Percentiles rank a stretch among this genome's conserved stretches.
Evolutionary conservation across 305 asterid species (phyloP).

Genomic region (Nicotiana rustica): DNA sequence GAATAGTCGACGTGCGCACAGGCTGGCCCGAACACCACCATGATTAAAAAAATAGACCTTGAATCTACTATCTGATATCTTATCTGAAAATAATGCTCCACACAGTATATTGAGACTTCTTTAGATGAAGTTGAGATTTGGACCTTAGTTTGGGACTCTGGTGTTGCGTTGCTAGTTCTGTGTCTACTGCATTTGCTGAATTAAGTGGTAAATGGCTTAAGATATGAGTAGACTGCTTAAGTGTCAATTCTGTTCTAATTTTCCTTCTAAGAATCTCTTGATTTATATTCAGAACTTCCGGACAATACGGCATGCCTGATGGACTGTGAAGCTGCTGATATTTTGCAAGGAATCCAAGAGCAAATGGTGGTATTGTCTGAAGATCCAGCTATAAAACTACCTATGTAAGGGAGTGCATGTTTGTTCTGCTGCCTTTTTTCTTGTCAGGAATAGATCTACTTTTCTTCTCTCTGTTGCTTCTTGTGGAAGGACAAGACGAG

Average conservation of each 20-base stretch:
- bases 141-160: background rate
- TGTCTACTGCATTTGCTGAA: background rate
- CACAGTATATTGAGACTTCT: background rate
- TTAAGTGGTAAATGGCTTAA: background rate
- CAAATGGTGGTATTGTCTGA: constrained; percentile 80
- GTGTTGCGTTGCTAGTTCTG: background rate
- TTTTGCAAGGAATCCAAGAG: constrained; percentile 78
- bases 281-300: constrained; percentile 66
- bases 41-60: background rate
- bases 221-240: background rate
- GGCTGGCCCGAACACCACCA: no score
- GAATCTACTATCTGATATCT: constrained; percentile 12
- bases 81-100: background rate
- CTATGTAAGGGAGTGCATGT: constrained; percentile 64
- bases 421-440: constrained; percentile 24
- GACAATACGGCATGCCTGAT: constrained; percentile 68
- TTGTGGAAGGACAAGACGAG: background rate
- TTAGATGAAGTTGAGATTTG: constrained; percentile 4
- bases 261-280: constrained; percentile 37
- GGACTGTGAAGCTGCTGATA: constrained; percentile 92
- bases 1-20: no score
- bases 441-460: background rate
- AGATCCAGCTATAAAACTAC: constrained; percentile 84
- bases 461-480: constrained; percentile 29
- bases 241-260: constrained; percentile 14